A percentile compares a stretch with the other conserved stretches of the same genome.
phyloP scores from a whole-genome alignment of 441 rosid species.

The Croton setiger region DNA sequence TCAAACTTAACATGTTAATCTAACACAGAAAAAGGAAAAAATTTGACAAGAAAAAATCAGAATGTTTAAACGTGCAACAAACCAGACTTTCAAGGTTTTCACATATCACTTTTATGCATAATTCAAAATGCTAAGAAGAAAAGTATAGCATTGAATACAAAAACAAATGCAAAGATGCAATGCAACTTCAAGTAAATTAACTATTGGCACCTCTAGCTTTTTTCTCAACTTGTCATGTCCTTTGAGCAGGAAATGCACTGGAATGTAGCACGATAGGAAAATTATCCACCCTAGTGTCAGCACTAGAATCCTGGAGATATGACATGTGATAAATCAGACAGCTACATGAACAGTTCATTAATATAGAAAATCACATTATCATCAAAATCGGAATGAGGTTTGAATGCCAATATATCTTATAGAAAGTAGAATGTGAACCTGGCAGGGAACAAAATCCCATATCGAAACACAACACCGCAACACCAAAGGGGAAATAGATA shows the following conservation, averaged over 20 bases:
- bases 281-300: slow-evolving; percentile 87
- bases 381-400: background rate
- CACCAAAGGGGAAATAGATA: slow-evolving; percentile 93
- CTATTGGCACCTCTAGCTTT: slow-evolving; percentile 61
- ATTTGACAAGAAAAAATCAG: background rate
- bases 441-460: slow-evolving; percentile 74
- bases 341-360: slow-evolving; percentile 6
- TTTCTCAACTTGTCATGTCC: slow-evolving; percentile 76
- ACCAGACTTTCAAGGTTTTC: background rate
- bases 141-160: background rate
- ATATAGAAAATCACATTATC: background rate
- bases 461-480: slow-evolving; percentile 72
- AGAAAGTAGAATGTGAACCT: slow-evolving; percentile 45
- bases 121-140: background rate
- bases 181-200: background rate
- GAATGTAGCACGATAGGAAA: slow-evolving; percentile 74
- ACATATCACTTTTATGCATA: background rate
- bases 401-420: background rate
- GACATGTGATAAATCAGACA: slow-evolving; percentile 8
- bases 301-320: slow-evolving; percentile 56
- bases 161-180: slow-evolving; percentile 7
- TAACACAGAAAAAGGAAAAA: background rate
- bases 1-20: background rate
- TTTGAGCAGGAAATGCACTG: slow-evolving; percentile 68
- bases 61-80: background rate